phyloP scores from a whole-genome alignment of 176 grass and related monocot species.

The Triticum aestivum region IWGSC_CS_RefSeq_v2.1 NC_057809.1:407957309-407957808 shows the following conservation, averaged over 20 bases:
- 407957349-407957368: background rate
- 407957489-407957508: background rate
- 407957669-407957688: too few relatives aligned
- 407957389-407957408: background rate
- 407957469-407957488: background rate
- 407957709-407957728: too few relatives aligned
- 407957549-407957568: background rate
- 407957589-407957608: constrained; percentile 7
- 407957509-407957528: background rate
- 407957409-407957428: background rate
- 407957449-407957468: background rate
- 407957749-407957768: too few relatives aligned
- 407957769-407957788: too few relatives aligned
- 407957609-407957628: background rate
- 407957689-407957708: too few relatives aligned
- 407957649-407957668: too few relatives aligned
- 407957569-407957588: background rate
- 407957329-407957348: background rate
- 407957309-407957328: background rate
- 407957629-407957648: too few relatives aligned
- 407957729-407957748: too few relatives aligned
- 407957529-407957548: background rate
- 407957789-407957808: too few relatives aligned
- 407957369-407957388: background rate
- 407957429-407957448: background rate